These are phyloP conservation scores for Rhizoclosmatium hyalinum DNA, from an alignment of 371 early-diverging fungal species.

Conservation along the genomic window DNA sequence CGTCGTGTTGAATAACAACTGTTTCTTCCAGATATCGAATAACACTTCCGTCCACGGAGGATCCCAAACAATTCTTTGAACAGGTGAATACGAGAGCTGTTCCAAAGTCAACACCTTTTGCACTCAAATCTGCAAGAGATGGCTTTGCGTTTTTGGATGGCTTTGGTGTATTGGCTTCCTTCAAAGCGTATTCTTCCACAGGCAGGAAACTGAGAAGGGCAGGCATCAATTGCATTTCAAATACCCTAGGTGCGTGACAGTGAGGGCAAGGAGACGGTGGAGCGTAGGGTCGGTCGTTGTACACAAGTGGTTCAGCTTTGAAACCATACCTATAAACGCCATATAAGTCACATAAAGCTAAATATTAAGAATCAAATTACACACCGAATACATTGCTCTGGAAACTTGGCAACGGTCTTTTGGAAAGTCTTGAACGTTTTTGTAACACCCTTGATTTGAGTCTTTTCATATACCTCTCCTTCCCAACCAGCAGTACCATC, in stretches of 20 bases:
- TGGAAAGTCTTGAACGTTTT: conserved; percentile 82
- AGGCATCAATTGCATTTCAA: conserved; percentile 95
- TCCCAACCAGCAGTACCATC: conserved; percentile 20
- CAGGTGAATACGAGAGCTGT: conserved; percentile 87
- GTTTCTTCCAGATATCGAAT: conserved; percentile 42
- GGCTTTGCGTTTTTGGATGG: conserved; percentile 4
- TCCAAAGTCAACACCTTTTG: conserved; percentile 91
- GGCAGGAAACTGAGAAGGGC: conserved; percentile 74
- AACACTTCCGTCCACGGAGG: conserved; percentile 34
- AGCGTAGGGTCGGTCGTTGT: conserved; percentile 57
- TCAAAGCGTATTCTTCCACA: conserved; percentile 37
- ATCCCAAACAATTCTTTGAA: conserved; percentile 73
- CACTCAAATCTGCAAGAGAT: conserved; percentile 44
- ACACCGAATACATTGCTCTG: conserved; percentile 82
- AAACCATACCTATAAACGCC: conserved; percentile 69
- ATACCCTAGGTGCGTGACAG: conserved; percentile 81
- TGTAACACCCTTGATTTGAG: conserved; percentile 71
- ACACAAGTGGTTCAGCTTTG: conserved; percentile 76
- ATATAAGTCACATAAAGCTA: background rate
- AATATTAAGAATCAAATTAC: conserved; percentile 2
- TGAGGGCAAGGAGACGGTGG: conserved; percentile 62
- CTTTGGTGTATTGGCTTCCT: background rate
- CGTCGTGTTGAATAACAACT: conserved; percentile 37
- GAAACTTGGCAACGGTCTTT: conserved; percentile 72
- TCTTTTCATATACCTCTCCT: conserved; percentile 80